Percentiles rank a stretch among this genome's conserved stretches.
phyloP scores from a whole-genome alignment of 2,329 filamentous ascomycete species.

The Corniculantispora saksenae region DNA sequence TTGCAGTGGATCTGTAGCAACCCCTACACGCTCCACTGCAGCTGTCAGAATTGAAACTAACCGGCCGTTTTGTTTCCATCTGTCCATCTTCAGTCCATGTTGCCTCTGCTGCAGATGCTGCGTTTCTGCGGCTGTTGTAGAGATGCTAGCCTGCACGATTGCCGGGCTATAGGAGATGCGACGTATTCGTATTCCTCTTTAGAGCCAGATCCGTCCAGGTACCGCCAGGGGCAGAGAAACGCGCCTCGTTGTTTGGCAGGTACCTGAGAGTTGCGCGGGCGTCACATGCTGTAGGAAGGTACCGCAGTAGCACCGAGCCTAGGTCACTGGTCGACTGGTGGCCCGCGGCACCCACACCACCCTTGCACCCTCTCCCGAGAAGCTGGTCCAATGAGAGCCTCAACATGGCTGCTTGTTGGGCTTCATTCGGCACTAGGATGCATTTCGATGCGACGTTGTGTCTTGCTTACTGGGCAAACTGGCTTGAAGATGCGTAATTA shows the following conservation, averaged over 20 bases:
- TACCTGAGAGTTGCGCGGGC: neutral
- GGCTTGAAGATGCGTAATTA: neutral
- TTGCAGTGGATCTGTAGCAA: constrained; percentile 2
- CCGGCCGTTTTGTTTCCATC: neutral
- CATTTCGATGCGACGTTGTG: neutral
- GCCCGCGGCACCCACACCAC: neutral
- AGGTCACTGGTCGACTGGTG: neutral
- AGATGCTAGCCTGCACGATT: neutral
- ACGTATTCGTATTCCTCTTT: constrained; percentile 8
- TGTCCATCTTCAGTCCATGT: neutral
- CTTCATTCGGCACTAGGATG: neutral
- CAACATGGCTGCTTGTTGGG: neutral
- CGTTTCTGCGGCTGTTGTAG: constrained; percentile 1
- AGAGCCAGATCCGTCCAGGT: neutral
- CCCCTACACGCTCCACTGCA: constrained; percentile 6
- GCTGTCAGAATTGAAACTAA: neutral
- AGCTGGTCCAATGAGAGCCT: constrained; percentile 1
- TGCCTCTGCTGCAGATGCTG: neutral
- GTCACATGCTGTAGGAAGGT: neutral
- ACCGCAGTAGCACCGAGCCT: neutral
- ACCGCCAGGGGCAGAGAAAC: neutral
- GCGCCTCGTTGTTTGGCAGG: neutral
- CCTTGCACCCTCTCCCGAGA: neutral
- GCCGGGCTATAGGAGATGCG: neutral
- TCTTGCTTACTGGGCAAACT: neutral